A percentile compares a stretch with the other conserved stretches of the same genome.
These are phyloP conservation scores for Phyllosticta citriasiana DNA, from an alignment of 2,329 filamentous ascomycete species.

Conservation along the genomic window DNA sequence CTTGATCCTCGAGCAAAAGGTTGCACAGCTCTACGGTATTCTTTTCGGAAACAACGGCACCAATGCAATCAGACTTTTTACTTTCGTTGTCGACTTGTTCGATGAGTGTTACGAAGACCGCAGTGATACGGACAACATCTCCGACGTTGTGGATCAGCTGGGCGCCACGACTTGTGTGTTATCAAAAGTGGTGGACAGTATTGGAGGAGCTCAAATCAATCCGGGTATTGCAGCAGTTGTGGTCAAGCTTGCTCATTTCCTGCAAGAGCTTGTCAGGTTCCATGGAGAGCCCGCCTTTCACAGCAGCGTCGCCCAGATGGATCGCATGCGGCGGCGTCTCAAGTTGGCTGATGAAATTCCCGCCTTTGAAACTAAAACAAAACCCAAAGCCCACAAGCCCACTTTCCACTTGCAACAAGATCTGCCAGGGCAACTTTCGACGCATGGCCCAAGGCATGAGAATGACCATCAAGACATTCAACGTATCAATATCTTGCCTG, in stretches of 20 bases:
- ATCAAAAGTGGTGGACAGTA: constrained; percentile 15
- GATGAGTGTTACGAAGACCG: background rate
- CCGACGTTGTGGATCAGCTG: constrained; percentile 8
- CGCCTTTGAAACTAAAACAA: background rate
- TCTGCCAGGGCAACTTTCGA: constrained; percentile 17
- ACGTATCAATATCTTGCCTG: constrained; percentile 23
- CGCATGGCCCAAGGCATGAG: constrained; percentile 15
- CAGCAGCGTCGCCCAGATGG: background rate
- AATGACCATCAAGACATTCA: constrained; percentile 25
- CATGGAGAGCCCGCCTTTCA: background rate
- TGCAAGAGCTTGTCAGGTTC: background rate
- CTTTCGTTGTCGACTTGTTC: constrained; percentile 15
- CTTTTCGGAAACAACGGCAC: constrained; percentile 23
- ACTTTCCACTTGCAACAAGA: constrained; percentile 5
- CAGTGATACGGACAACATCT: background rate
- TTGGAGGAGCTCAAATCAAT: constrained; percentile 17
- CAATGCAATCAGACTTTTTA: constrained; percentile 23
- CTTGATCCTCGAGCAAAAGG: constrained; percentile 25
- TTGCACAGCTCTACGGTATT: constrained; percentile 27
- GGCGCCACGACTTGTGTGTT: constrained; percentile 13
- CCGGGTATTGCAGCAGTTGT: constrained; percentile 12
- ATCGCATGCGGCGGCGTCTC: constrained; percentile 5
- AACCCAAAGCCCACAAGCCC: background rate
- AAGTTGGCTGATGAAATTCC: constrained; percentile 3
- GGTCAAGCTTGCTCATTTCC: background rate